Evolutionary conservation across 2,329 filamentous ascomycete genomes (phyloP).

Genomic region (Trichoderma atrobrunneum): DNA sequence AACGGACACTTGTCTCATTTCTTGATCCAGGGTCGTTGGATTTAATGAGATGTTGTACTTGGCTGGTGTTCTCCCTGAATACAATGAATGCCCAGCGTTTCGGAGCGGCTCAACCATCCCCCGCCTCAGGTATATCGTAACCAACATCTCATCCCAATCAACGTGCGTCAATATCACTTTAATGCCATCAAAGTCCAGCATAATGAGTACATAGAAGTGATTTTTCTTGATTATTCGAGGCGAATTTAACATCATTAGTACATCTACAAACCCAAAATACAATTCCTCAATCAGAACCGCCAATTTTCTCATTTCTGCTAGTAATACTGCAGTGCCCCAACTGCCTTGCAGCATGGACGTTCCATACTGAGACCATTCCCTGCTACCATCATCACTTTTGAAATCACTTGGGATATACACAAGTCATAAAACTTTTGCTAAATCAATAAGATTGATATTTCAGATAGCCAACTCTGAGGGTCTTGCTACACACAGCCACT

Average conservation of each 20-base stretch:
- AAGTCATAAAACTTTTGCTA: not conserved
- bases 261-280: not conserved
- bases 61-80: no score
- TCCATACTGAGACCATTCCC: not conserved
- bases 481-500: not conserved
- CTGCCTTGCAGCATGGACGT: not conserved
- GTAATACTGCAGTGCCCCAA: not conserved
- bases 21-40: not conserved
- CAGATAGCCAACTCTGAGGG: not conserved
- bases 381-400: not conserved
- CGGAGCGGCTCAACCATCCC: slow-evolving; percentile 36
- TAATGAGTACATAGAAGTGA: not conserved
- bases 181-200: not conserved
- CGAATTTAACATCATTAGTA: not conserved
- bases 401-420: not conserved
- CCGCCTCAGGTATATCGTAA: slow-evolving; percentile 20
- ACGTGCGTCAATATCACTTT: not conserved
- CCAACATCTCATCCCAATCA: not conserved
- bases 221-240: not conserved
- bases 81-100: not conserved
- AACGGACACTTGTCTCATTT: not conserved
- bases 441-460: not conserved
- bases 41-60: not conserved
- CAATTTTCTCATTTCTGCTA: not conserved
- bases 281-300: not conserved